Evolutionary conservation across 345 rosid genomes (phyloP), one percentile per base, ranked within the genome.

Genomic region (Citrus reticulata): DNA sequence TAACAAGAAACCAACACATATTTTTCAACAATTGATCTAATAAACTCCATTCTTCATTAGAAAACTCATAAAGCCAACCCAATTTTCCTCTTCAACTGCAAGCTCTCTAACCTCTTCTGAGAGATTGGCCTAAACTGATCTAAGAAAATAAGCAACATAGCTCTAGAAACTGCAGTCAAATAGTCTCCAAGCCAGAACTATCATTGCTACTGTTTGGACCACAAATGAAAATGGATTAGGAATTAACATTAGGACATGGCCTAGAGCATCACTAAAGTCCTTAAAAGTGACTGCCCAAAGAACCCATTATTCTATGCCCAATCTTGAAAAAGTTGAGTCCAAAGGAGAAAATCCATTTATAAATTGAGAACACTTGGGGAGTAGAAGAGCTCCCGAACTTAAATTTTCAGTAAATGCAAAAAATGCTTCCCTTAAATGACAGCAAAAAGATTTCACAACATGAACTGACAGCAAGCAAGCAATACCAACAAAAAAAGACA

Each of bases 391-490:
- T 68, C 32, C 55, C 1, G 14, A 25, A 24, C 1, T 68, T 68
- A 42, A 69, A 69, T 42, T 69, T 0, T n/a, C 5, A 69, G 34
- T 42, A 42, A 42, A 42, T 42, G 22, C 7, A 4, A 25, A 42
- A 68, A n/a, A 37, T 39, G 51, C 72, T 40, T 22, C 42, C 72
- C 55, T 11, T 27, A 39, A 39, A 13, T 40, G 55, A 68, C 32
- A 68, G 32, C 54, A 10, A 13, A 30, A 13, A 20, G n/a, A 73
- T 40, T 80, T 68, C 46, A 68, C 40, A 27, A 77, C 40, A 68
- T 62, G 32, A 80, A 76, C 61, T 64, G 13, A 71, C 34, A 77
- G 37, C 32, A 63, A 66, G 57, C 68, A 80, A 74, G 64, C 73
- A 72, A 70, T 7, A 30, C 39, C 34, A 62, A 72, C 39, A 60